phyloP scores from a whole-genome alignment of 495 filamentous ascomycete genomes.

The Penicilliopsis zonata region DNA sequence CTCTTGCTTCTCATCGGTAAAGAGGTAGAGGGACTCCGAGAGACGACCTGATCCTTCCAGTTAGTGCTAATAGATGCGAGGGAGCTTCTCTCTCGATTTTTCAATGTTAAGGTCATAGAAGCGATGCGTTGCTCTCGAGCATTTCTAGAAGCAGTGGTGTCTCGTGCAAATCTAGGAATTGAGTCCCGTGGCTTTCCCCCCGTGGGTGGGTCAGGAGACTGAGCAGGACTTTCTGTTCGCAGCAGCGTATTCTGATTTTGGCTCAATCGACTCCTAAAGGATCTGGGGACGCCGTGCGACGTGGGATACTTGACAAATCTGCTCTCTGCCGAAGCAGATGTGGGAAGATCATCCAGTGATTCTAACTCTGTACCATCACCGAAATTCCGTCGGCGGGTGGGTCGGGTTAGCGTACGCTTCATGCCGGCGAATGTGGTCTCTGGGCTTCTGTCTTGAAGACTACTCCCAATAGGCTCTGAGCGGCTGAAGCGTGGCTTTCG shows the following conservation, averaged over 20 bases:
- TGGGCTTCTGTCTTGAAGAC: slow-evolving; percentile 26
- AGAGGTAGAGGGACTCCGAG: slow-evolving; percentile 34
- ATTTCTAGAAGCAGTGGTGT: slow-evolving; percentile 81
- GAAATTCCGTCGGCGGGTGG: slow-evolving; percentile 63
- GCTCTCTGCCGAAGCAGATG: slow-evolving; percentile 67
- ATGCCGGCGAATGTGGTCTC: slow-evolving; percentile 35
- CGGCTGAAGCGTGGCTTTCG: slow-evolving; percentile 36
- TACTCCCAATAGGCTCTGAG: slow-evolving; percentile 30
- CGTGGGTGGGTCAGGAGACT: slow-evolving; percentile 41
- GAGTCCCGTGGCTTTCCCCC: slow-evolving; percentile 32
- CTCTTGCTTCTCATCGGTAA: slow-evolving; percentile 39
- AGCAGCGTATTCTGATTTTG: slow-evolving; percentile 32
- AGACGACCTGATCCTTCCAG: slow-evolving; percentile 63
- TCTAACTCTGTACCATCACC: slow-evolving; percentile 90
- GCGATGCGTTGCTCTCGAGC: slow-evolving; percentile 77
- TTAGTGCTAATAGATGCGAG: slow-evolving; percentile 59
- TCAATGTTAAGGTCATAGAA: slow-evolving; percentile 24
- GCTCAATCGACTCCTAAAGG: slow-evolving; percentile 47
- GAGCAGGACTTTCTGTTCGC: slow-evolving; percentile 38
- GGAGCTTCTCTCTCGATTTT: slow-evolving; percentile 37
- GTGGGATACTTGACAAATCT: slow-evolving; percentile 72
- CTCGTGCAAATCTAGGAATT: slow-evolving; percentile 80
- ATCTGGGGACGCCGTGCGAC: slow-evolving; percentile 54
- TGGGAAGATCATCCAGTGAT: slow-evolving; percentile 88
- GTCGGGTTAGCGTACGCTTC: slow-evolving; percentile 61